Conservation (phyloP, 2,329 filamentous ascomycete genomes). For the Fusarium luffae region DNA sequence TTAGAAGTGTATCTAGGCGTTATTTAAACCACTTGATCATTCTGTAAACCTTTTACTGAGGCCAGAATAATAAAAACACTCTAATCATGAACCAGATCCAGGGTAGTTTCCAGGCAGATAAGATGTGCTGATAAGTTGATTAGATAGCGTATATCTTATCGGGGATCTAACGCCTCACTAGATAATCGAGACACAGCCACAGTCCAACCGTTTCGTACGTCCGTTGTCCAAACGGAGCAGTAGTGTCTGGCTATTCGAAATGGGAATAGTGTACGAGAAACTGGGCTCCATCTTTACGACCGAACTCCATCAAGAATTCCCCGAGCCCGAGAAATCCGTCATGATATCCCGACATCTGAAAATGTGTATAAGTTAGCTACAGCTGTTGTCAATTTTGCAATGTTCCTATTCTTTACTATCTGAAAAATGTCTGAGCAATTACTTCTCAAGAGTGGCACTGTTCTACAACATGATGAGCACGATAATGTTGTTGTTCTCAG, state of each 20-base stretch:
- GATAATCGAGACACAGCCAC: not conserved
- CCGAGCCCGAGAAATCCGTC: not conserved
- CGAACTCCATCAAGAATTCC: not conserved
- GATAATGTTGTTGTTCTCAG: not conserved
- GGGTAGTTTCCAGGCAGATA: not conserved
- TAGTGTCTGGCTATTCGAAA: accelerated
- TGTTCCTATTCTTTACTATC: too few relatives aligned
- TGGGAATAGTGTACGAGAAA: too few relatives aligned
- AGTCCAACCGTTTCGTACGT: not conserved
- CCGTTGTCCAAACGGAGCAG: not conserved
- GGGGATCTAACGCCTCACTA: not conserved
- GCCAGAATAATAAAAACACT: not conserved
- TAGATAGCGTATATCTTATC: not conserved
- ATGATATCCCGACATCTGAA: not conserved
- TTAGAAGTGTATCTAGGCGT: too few relatives aligned
- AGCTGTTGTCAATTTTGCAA: too few relatives aligned
- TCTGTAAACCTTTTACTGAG: not conserved
- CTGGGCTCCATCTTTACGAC: not conserved
- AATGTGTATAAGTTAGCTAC: not conserved
- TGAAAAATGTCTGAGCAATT: not conserved
- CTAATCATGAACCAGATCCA: not conserved
- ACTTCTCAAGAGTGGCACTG: not conserved
- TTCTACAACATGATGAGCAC: not conserved
- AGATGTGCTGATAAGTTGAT: accelerated
- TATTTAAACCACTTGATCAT: too few relatives aligned